Percentiles rank a stretch among this genome's conserved stretches.
These are phyloP conservation scores for Microsporum canis DNA, from an alignment of 2,329 filamentous ascomycete species.

Conservation along the genomic window DNA sequence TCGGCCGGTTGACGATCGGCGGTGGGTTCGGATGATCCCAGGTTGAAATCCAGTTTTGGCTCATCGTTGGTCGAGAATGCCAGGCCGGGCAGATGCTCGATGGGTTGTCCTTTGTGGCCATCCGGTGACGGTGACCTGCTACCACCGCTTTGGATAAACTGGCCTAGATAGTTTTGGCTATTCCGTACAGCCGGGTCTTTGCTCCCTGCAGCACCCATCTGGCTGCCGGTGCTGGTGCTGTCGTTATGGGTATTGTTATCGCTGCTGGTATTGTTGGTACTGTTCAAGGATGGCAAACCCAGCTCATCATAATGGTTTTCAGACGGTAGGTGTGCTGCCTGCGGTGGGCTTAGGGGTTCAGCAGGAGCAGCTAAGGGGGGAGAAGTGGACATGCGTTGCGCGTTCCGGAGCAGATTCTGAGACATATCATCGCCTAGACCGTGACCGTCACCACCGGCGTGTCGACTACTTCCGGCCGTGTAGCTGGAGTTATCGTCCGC, in stretches of 20 bases:
- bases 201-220: slow-evolving; percentile 13
- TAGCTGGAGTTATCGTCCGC: slow-evolving; percentile 44
- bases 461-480: slow-evolving; percentile 38
- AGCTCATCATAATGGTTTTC: background rate
- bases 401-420: slow-evolving; percentile 45
- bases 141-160: slow-evolving; percentile 27
- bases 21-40: background rate
- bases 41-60: background rate
- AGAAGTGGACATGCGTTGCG: slow-evolving; percentile 47
- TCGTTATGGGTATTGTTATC: background rate
- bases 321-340: background rate
- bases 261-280: background rate
- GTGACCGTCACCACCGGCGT: slow-evolving; percentile 18
- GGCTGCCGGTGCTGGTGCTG: background rate
- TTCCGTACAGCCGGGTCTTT: slow-evolving; percentile 24
- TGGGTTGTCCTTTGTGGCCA: background rate
- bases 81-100: background rate
- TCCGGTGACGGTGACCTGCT: background rate
- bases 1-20: slow-evolving; percentile 26
- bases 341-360: background rate
- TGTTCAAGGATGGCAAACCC: background rate
- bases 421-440: slow-evolving; percentile 35
- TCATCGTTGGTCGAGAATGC: background rate
- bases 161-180: slow-evolving; percentile 31
- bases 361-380: slow-evolving; percentile 19